These are phyloP conservation scores for Vitis amurensis DNA, from an alignment of 164 flowering plant species.

Conservation along the genomic window DNA sequence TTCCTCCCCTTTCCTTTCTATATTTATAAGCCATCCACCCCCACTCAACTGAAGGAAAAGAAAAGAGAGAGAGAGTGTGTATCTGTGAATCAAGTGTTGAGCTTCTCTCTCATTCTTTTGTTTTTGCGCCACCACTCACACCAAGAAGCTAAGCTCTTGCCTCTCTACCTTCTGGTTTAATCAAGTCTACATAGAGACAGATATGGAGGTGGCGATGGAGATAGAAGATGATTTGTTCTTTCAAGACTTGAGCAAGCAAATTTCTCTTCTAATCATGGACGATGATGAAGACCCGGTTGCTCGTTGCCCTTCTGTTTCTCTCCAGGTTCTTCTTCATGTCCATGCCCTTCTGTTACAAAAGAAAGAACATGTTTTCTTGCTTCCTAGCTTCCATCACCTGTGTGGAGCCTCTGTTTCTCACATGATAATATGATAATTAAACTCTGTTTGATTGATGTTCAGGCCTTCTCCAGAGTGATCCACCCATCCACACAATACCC, in stretches of 20 bases:
- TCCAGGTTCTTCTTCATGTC: slow-evolving; percentile 40
- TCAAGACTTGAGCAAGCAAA: slow-evolving; percentile 75
- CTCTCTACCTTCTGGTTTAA: not conserved
- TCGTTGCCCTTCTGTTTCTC: slow-evolving; percentile 47
- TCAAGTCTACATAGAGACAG: not conserved
- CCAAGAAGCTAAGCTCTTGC: not conserved
- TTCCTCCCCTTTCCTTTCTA: slow-evolving; percentile 1
- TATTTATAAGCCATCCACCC: slow-evolving; percentile 30
- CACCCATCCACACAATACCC: slow-evolving; percentile 35
- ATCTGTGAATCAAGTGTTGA: not conserved
- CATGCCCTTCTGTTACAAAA: not conserved
- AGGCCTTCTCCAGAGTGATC: slow-evolving; percentile 41
- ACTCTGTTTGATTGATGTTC: slow-evolving; percentile 1
- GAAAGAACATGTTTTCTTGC: too few relatives aligned
- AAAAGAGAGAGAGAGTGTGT: not conserved
- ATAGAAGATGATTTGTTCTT: slow-evolving; percentile 75
- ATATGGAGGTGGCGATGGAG: slow-evolving; percentile 43
- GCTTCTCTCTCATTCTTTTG: not conserved
- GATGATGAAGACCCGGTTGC: slow-evolving; percentile 51
- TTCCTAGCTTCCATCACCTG: too few relatives aligned
- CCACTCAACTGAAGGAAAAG: slow-evolving; percentile 8
- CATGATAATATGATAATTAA: not conserved
- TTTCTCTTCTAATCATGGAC: slow-evolving; percentile 81
- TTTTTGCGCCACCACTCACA: slow-evolving; percentile 3
- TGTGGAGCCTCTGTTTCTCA: not conserved